These are phyloP conservation scores for Termitomyces sp. DNA, from an alignment of 768 basidiomycete species.

Conservation along the genomic window DNA sequence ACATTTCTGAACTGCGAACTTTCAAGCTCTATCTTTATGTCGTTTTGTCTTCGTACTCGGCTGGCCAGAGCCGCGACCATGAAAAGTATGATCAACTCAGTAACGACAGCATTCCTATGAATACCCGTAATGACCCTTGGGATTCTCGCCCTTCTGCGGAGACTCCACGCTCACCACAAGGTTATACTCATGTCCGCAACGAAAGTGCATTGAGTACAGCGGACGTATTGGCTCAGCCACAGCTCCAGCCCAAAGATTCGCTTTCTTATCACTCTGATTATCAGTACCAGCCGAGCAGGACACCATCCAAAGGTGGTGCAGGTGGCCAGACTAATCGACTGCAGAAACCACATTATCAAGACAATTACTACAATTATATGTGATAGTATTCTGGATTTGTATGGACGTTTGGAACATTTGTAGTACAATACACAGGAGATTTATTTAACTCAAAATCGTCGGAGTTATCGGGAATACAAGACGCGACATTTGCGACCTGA, in stretches of 20 bases:
- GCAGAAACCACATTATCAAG: constrained; percentile 5
- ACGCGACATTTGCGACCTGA: neutral
- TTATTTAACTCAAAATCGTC: neutral
- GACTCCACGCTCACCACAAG: constrained; percentile 27
- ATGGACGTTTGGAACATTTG: neutral
- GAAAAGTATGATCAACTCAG: constrained; percentile 75
- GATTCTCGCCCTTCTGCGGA: constrained; percentile 56
- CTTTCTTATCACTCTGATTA: constrained; percentile 31
- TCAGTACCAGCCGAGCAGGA: constrained; percentile 18
- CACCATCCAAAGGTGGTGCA: constrained; percentile 16
- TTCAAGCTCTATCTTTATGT: constrained; percentile 49
- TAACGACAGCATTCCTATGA: constrained; percentile 65
- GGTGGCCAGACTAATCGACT: constrained; percentile 4
- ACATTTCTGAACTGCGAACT: constrained; percentile 5
- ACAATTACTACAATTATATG: constrained; percentile 6
- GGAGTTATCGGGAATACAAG: constrained; percentile 3
- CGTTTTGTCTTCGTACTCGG: constrained; percentile 58
- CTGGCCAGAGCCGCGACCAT: constrained; percentile 76
- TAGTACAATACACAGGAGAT: neutral
- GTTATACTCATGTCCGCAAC: constrained; percentile 50
- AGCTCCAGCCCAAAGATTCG: constrained; percentile 44
- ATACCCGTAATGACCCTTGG: constrained; percentile 68
- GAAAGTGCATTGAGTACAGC: constrained; percentile 55
- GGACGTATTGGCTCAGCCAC: constrained; percentile 51
- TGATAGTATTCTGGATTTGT: neutral